A percentile compares a stretch with the other conserved stretches of the same genome.
Evolutionary conservation across 1,139 yeast genomes (phyloP).

Genomic region (Geotrichum europaeum): DNA sequence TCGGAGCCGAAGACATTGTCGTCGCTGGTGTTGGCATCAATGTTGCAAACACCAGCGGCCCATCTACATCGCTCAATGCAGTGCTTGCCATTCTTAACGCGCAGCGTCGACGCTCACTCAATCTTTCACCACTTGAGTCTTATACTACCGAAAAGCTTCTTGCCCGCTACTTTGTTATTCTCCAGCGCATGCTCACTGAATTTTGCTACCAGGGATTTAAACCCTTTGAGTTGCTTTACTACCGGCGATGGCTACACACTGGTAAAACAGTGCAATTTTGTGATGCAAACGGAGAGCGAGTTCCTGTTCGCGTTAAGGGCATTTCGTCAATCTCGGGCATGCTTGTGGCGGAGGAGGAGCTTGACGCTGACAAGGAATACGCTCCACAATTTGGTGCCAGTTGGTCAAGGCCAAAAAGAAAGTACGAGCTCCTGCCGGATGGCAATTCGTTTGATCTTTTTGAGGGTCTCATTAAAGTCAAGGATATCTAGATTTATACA

Average conservation of each 20-base stretch:
- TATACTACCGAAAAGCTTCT: slow-evolving; percentile 54
- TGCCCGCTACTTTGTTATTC: slow-evolving; percentile 60
- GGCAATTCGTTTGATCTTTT: slow-evolving; percentile 96
- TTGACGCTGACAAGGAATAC: slow-evolving; percentile 50
- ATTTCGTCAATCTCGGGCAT: slow-evolving; percentile 81
- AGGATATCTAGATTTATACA: neutral
- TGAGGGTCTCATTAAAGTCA: slow-evolving; percentile 68
- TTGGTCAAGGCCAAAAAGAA: slow-evolving; percentile 17
- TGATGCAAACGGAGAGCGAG: neutral
- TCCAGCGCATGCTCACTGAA: slow-evolving; percentile 54
- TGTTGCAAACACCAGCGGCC: slow-evolving; percentile 65
- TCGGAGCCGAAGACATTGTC: slow-evolving; percentile 48
- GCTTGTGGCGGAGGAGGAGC: slow-evolving; percentile 69
- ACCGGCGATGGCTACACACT: slow-evolving; percentile 78
- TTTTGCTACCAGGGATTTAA: slow-evolving; percentile 62
- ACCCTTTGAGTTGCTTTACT: slow-evolving; percentile 67
- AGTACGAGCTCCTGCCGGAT: slow-evolving; percentile 80
- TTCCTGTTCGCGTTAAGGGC: slow-evolving; percentile 55
- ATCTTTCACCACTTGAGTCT: slow-evolving; percentile 24
- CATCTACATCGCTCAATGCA: slow-evolving; percentile 82
- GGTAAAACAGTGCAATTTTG: slow-evolving; percentile 47
- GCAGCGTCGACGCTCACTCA: slow-evolving; percentile 36
- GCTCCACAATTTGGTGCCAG: slow-evolving; percentile 39
- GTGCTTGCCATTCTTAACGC: slow-evolving; percentile 52
- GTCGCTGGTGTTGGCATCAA: slow-evolving; percentile 88